Conservation (phyloP, 441 rosid species). For the Arabidopsis hybrid region DNA sequence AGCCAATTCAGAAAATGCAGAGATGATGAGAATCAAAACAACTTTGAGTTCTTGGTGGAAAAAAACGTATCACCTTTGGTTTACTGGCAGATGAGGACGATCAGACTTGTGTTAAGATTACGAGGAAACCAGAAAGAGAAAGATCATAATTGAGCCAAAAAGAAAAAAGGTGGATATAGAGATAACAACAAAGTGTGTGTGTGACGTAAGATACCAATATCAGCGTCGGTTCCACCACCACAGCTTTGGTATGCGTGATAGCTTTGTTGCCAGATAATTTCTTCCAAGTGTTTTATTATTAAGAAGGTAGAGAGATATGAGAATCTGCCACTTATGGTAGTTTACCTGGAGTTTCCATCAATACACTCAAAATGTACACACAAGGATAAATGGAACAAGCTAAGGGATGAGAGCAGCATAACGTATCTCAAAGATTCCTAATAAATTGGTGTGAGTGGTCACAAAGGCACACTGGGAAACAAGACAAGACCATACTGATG, state of each 20-base stretch:
- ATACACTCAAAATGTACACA: constrained; percentile 12
- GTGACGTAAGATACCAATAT: constrained; percentile 33
- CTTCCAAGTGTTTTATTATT: neutral
- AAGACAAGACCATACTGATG: no score
- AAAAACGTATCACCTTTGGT: constrained; percentile 19
- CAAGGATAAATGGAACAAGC: neutral
- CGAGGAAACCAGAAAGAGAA: constrained; percentile 7
- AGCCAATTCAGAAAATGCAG: constrained; percentile 12
- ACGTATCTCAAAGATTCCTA: constrained; percentile 9
- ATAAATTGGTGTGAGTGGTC: constrained; percentile 12
- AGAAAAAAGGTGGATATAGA: neutral
- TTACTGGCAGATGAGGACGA: constrained; percentile 29
- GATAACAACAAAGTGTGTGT: constrained; percentile 20
- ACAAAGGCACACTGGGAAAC: constrained; percentile 2
- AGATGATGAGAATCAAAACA: constrained; percentile 27
- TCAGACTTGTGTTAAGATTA: constrained; percentile 32
- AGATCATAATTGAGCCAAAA: constrained; percentile 10
- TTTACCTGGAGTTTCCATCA: constrained; percentile 11
- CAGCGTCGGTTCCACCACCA: constrained; percentile 9
- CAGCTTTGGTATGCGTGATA: constrained; percentile 26
- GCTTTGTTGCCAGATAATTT: neutral
- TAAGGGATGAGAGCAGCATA: neutral
- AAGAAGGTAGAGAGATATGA: constrained; percentile 15
- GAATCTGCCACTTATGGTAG: constrained; percentile 13
- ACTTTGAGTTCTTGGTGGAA: constrained; percentile 5